Evolutionary conservation across 352 stramenopile genomes (phyloP).

Genomic region (Globisporangium sylvaticum): DNA sequence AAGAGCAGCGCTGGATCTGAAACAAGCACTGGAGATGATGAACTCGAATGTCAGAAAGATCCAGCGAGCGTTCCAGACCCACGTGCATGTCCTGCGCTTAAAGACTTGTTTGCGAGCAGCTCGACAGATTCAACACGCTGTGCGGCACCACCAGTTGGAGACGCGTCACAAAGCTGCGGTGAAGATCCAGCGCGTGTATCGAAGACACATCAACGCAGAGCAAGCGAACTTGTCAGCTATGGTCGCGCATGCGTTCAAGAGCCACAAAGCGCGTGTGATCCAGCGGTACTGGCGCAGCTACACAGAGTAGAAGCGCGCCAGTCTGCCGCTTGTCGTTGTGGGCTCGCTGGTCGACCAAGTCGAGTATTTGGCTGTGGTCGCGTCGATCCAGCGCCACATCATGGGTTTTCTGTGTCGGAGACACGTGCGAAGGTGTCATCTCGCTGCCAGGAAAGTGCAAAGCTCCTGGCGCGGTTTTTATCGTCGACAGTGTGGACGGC

Average conservation of each 20-base stretch:
- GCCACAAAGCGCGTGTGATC: constrained; percentile 23
- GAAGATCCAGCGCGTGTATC: constrained; percentile 24
- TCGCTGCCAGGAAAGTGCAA: constrained; percentile 32
- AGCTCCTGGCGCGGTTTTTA: constrained; percentile 25
- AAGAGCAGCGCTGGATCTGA: constrained; percentile 10
- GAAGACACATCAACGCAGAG: not conserved
- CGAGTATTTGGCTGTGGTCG: constrained; percentile 39
- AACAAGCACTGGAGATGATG: constrained; percentile 19
- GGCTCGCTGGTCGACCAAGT: constrained; percentile 34
- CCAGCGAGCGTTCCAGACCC: constrained; percentile 29
- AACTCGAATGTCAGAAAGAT: constrained; percentile 25
- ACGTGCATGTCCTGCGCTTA: not conserved
- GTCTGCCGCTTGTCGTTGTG: constrained; percentile 22
- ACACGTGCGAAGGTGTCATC: constrained; percentile 23
- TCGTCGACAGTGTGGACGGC: constrained; percentile 13
- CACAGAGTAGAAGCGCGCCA: constrained; percentile 22
- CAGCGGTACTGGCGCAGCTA: constrained; percentile 30
- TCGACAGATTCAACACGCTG: constrained; percentile 25
- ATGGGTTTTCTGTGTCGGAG: constrained; percentile 42
- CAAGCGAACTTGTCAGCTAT: not conserved
- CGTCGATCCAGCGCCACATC: constrained; percentile 39
- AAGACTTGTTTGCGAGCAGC: constrained; percentile 15
- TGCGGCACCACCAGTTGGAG: constrained; percentile 10
- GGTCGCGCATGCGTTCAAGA: constrained; percentile 9
- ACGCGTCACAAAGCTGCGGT: not conserved